A percentile compares a stretch with the other conserved stretches of the same genome.
These are phyloP conservation scores for Arctium lappa DNA, from an alignment of 129 eudicot species.

Conservation along the genomic window DNA sequence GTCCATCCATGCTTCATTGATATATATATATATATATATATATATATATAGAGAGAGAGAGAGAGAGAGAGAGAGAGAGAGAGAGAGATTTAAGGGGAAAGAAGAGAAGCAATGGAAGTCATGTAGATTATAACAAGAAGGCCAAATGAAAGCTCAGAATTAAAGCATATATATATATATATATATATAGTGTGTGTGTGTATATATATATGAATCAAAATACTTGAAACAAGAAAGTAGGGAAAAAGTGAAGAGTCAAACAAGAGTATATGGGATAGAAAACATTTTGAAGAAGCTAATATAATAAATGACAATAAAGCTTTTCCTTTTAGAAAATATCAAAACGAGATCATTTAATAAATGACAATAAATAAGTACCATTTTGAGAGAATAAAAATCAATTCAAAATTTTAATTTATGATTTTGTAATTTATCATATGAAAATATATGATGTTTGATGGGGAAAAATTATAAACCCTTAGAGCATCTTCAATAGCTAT, in stretches of 20 bases:
- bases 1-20: slow-evolving; percentile 24
- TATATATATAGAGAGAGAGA: neutral
- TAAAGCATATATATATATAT: no score
- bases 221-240: slow-evolving; percentile 14
- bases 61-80: neutral
- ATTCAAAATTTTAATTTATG: neutral
- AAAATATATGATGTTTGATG: neutral
- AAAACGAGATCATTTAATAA: neutral
- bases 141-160: neutral
- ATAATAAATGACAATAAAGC: neutral
- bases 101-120: neutral
- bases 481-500: no score
- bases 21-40: neutral
- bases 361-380: neutral
- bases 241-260: slow-evolving; percentile 7
- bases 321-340: neutral
- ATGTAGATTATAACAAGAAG: neutral
- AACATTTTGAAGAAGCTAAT: neutral
- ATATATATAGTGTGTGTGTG: no score
- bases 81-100: neutral
- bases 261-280: neutral
- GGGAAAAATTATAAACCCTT: neutral
- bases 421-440: neutral
- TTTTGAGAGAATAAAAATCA: neutral
- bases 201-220: neutral